Evolutionary conservation across 2,329 filamentous ascomycete species (phyloP).

Genomic region (Emericellopsis atlantica): DNA sequence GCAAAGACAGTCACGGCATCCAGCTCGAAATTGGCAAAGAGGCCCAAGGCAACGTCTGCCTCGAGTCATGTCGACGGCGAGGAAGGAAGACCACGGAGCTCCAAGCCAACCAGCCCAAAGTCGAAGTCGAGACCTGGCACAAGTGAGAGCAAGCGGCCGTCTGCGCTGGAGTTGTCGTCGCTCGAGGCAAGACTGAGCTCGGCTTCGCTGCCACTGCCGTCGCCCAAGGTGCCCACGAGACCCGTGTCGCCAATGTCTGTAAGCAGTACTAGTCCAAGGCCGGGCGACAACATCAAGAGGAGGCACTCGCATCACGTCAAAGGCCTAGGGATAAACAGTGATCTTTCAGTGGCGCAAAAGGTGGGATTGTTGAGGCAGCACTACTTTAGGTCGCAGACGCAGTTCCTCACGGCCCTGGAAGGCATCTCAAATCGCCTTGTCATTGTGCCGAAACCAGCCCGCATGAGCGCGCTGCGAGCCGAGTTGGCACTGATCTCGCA

Average conservation of each 20-base stretch:
- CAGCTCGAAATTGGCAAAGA: slow-evolving; percentile 29
- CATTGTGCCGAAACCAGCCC: slow-evolving; percentile 67
- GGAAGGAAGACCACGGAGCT: slow-evolving; percentile 11
- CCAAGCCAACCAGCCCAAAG: slow-evolving; percentile 6
- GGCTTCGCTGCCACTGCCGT: slow-evolving; percentile 53
- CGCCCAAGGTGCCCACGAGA: slow-evolving; percentile 34
- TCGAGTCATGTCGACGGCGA: slow-evolving; percentile 29
- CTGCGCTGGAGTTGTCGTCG: slow-evolving; percentile 37
- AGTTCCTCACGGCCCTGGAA: slow-evolving; percentile 68
- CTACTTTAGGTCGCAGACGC: slow-evolving; percentile 72
- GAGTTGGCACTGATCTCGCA: slow-evolving; percentile 72
- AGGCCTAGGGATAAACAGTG: slow-evolving; percentile 42
- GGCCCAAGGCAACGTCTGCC: too few species aligned
- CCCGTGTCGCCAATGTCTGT: slow-evolving; percentile 47
- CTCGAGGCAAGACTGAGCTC: slow-evolving; percentile 54
- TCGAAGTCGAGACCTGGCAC: slow-evolving; percentile 10
- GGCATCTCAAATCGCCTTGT: slow-evolving; percentile 79
- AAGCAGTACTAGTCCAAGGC: slow-evolving; percentile 26
- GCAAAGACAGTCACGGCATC: slow-evolving; percentile 53
- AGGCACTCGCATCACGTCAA: slow-evolving; percentile 52
- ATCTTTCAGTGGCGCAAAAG: slow-evolving; percentile 54
- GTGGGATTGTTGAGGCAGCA: slow-evolving; percentile 64
- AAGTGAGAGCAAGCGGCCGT: slow-evolving; percentile 27
- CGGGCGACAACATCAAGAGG: slow-evolving; percentile 35
- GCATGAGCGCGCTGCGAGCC: slow-evolving; percentile 67